These are phyloP conservation scores for Rosa persica DNA, from an alignment of 306 rosid species.

Conservation along the genomic window DNA sequence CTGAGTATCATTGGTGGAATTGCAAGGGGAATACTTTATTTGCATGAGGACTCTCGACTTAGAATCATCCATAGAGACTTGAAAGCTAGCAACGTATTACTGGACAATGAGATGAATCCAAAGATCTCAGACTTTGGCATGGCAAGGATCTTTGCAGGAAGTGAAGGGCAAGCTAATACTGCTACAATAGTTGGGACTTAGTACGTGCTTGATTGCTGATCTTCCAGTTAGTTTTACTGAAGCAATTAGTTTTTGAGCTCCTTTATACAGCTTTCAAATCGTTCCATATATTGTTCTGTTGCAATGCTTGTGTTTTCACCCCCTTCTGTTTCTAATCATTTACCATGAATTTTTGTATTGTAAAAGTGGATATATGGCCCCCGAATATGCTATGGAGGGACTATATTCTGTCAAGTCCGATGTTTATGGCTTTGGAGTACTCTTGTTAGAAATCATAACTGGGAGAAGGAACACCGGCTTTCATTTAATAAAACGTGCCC, in stretches of 20 bases:
- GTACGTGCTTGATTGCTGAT: slow-evolving; percentile 34
- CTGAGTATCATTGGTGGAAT: slow-evolving; percentile 48
- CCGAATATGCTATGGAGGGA: slow-evolving; percentile 45
- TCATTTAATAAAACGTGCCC: not conserved
- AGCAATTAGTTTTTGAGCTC: no score
- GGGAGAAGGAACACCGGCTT: slow-evolving; percentile 26
- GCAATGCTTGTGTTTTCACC: no score
- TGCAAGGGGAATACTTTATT: slow-evolving; percentile 59
- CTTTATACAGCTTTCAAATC: no score
- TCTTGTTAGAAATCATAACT: slow-evolving; percentile 44
- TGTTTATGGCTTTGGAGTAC: slow-evolving; percentile 48
- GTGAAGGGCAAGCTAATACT: slow-evolving; percentile 39
- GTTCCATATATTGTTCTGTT: no score
- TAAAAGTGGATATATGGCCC: slow-evolving; percentile 53
- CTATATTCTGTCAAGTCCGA: slow-evolving; percentile 37
- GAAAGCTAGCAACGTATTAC: slow-evolving; percentile 55
- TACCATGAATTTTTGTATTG: not conserved
- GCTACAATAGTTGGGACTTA: slow-evolving; percentile 55
- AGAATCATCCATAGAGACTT: slow-evolving; percentile 61
- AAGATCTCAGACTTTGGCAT: slow-evolving; percentile 72
- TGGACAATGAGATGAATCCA: slow-evolving; percentile 53
- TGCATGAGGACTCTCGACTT: slow-evolving; percentile 64
- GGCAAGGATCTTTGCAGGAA: slow-evolving; percentile 52
- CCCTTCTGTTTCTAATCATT: no score
- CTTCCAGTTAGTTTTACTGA: no score